Conservation (phyloP, 129 eudicot genomes). For the Ambrosia trifida region DNA sequence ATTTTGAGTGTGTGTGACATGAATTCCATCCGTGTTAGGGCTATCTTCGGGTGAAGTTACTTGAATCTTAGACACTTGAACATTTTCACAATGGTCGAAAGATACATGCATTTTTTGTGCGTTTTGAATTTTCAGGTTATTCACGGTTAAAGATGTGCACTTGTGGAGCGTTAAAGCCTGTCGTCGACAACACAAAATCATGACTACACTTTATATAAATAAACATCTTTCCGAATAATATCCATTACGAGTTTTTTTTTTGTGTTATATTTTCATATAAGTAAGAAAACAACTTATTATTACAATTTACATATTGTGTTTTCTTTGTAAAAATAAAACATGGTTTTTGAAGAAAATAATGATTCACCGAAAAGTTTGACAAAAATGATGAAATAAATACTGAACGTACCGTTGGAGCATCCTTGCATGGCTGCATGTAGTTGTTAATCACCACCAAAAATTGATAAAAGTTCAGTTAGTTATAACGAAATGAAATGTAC, state of each 20-base stretch:
- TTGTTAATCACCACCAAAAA: slow-evolving; percentile 16
- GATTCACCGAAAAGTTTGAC: neutral
- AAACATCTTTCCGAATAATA: neutral
- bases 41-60: slow-evolving; percentile 65
- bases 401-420: slow-evolving; percentile 72
- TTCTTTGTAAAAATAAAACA: neutral
- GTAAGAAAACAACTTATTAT: neutral
- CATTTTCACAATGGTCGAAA: slow-evolving; percentile 54
- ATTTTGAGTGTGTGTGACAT: slow-evolving; percentile 58
- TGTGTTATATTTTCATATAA: neutral
- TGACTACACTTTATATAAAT: neutral
- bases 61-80: slow-evolving; percentile 46
- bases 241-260: neutral
- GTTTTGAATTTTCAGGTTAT: slow-evolving; percentile 52
- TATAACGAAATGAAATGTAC: neutral
- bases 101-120: slow-evolving; percentile 76
- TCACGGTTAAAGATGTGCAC: slow-evolving; percentile 54
- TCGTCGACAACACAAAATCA: slow-evolving; percentile 3
- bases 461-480: neutral
- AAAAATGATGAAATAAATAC: slow-evolving; percentile 6
- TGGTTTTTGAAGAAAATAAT: neutral
- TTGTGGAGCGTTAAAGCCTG: slow-evolving; percentile 79
- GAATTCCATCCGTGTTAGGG: slow-evolving; percentile 95
- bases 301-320: neutral
- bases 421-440: slow-evolving; percentile 59